Conservation (phyloP, 1,139 yeast species). For the Blastobotrys arbuscula region DNA sequence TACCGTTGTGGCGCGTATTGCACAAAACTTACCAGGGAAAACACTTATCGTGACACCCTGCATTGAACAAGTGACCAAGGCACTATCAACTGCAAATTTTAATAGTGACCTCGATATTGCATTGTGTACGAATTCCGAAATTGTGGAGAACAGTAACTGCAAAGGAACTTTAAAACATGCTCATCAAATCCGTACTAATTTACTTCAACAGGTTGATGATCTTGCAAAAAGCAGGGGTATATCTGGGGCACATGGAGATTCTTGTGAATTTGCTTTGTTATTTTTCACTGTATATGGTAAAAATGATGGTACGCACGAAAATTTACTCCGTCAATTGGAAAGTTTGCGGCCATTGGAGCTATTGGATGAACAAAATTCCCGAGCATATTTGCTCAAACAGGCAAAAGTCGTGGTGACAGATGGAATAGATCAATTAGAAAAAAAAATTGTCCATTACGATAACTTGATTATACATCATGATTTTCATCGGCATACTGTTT, state of each 20-base stretch:
- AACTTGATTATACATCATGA: slow-evolving; percentile 4
- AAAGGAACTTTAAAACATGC: slow-evolving; percentile 8
- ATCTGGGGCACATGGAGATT: slow-evolving; percentile 42
- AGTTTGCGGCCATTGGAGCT: slow-evolving; percentile 4
- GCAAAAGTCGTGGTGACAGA: slow-evolving; percentile 7
- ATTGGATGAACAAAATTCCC: background rate
- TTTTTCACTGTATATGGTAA: slow-evolving; percentile 24
- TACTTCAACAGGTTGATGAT: slow-evolving; percentile 33
- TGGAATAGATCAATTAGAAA: too few species aligned
- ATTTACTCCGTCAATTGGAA: background rate
- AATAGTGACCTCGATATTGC: background rate
- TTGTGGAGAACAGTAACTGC: background rate
- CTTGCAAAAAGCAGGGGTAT: slow-evolving; percentile 36
- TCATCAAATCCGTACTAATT: slow-evolving; percentile 15
- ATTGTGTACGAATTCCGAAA: background rate
- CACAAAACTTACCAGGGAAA: background rate
- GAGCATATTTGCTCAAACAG: background rate
- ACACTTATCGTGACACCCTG: slow-evolving; percentile 2
- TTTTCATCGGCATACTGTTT: too few species aligned
- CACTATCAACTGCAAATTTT: background rate
- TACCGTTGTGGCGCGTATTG: background rate
- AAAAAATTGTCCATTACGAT: background rate
- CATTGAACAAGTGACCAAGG: background rate
- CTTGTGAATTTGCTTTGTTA: slow-evolving; percentile 39
- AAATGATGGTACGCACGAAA: background rate